Evolutionary conservation across 441 rosid species (phyloP), one percentile per base, ranked within the genome.

Genomic region (Viola pubescens): DNA sequence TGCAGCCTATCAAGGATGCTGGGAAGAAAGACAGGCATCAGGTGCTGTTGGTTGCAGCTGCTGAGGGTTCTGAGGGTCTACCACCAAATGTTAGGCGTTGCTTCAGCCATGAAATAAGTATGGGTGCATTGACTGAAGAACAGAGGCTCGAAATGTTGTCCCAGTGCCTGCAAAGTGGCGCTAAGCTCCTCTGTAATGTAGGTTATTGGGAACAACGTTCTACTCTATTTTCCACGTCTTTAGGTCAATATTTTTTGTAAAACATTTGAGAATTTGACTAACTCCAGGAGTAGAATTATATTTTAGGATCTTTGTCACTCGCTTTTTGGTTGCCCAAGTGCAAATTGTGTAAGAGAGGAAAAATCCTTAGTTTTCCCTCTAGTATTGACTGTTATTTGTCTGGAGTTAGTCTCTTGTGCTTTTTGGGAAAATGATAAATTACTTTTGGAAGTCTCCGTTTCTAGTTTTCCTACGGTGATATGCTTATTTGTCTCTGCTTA

Each of bases 91-190:
- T 94, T 62, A 77, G 97, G 68, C 94, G 97, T 73, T 92, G 98
- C 85, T 89, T 92, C 77, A 89, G 97, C 81, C 97, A 94, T 67
- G 98, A 92, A 76, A 75, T 92, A 74, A 80, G 81, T 52, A 85
- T 92, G 92, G 84, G 81, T 59, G 79, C 94, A 68, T 73, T 87
- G 58, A 79, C 84, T 61, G 98, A 86, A 76, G 94, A 94, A 58
- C 92, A 89, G 75, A 83, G 98, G 73, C 77, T 70, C 54, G 81
- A 82, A 71, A 81, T 94, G 86, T 60, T 89, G 74, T 70, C 86
- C 63, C 91, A 71, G 75, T 79, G 82, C 59, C 80, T 94, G 66
- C 82, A 84, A 79, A 81, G 79, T 58, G 76, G 84, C 75, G 73
- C 88, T 63, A 79, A 86, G 61, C 73, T 84, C 67, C 82, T 83